A percentile compares a stretch with the other conserved stretches of the same genome.
These are phyloP conservation scores for Hysterangium stoloniferum DNA, from an alignment of 768 basidiomycete species.

Conservation along the genomic window DNA sequence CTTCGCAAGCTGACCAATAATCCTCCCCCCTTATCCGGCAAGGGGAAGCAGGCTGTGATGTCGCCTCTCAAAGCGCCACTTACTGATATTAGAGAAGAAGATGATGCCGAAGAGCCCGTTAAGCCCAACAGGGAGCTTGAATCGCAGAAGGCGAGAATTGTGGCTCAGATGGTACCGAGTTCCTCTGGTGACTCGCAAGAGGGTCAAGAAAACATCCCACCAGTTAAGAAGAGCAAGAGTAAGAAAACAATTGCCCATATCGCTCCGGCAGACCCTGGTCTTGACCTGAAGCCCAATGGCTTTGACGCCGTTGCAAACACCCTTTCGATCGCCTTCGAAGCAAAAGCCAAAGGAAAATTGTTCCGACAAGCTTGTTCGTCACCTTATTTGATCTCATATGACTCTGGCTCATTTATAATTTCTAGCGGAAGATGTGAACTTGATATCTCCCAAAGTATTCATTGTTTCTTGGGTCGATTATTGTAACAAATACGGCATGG, in stretches of 20 bases:
- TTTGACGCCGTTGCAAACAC: slow-evolving; percentile 61
- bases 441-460: slow-evolving; percentile 73
- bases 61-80: slow-evolving; percentile 17
- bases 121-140: slow-evolving; percentile 56
- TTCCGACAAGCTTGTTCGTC: slow-evolving; percentile 55
- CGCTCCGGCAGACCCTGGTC: slow-evolving; percentile 18
- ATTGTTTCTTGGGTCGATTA: slow-evolving; percentile 99
- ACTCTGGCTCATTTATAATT: background rate
- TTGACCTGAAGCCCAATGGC: slow-evolving; percentile 35
- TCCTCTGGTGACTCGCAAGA: slow-evolving; percentile 30
- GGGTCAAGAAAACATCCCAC: slow-evolving; percentile 29
- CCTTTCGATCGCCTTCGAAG: slow-evolving; percentile 56
- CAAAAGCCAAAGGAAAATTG: slow-evolving; percentile 51
- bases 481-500: slow-evolving; percentile 99
- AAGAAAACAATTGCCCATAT: slow-evolving; percentile 25
- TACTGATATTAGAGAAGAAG: slow-evolving; percentile 41
- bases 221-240: slow-evolving; percentile 20
- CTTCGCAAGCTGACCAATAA: slow-evolving; percentile 19
- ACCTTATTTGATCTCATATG: background rate
- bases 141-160: slow-evolving; percentile 86
- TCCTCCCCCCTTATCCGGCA: slow-evolving; percentile 16
- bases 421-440: slow-evolving; percentile 30
- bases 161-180: slow-evolving; percentile 77
- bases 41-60: slow-evolving; percentile 4
- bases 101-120: slow-evolving; percentile 32